These are phyloP conservation scores for Trypanosoma grayi DNA, from an alignment of 208 protist genomes.

Conservation along the genomic window DNA sequence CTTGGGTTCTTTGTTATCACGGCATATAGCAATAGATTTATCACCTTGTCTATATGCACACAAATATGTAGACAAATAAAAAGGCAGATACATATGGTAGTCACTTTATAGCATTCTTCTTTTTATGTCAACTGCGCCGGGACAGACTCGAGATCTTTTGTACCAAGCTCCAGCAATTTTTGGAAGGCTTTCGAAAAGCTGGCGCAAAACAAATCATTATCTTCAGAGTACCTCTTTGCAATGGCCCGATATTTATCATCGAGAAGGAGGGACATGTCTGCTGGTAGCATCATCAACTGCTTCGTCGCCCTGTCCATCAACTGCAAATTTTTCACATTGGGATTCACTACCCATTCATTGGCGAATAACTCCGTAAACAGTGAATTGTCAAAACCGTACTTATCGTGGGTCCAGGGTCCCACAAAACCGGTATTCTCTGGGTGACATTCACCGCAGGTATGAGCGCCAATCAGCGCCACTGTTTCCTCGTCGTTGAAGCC, in stretches of 20 bases:
- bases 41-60: not conserved
- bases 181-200: constrained; percentile 87
- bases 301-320: constrained; percentile 77
- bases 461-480: constrained; percentile 91
- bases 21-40: too few species aligned
- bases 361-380: constrained; percentile 87
- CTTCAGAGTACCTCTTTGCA: constrained; percentile 87
- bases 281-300: constrained; percentile 93
- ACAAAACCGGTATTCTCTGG: constrained; percentile 75
- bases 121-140: not conserved
- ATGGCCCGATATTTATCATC: constrained; percentile 80
- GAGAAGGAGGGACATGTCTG: constrained; percentile 83
- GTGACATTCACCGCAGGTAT: constrained; percentile 92
- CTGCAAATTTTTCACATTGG: constrained; percentile 52
- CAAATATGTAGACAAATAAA: too few species aligned
- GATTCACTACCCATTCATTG: constrained; percentile 80
- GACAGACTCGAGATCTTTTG: constrained; percentile 28
- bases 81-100: too few species aligned
- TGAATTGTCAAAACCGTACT: constrained; percentile 90
- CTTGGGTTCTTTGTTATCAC: too few species aligned
- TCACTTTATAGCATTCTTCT: not conserved
- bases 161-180: constrained; percentile 73
- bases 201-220: constrained; percentile 86
- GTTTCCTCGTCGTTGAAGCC: constrained; percentile 93
- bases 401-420: constrained; percentile 91